These are phyloP conservation scores for Solanum hybrid DNA, from an alignment of 305 asterid genomes.

Conservation along the genomic window DNA sequence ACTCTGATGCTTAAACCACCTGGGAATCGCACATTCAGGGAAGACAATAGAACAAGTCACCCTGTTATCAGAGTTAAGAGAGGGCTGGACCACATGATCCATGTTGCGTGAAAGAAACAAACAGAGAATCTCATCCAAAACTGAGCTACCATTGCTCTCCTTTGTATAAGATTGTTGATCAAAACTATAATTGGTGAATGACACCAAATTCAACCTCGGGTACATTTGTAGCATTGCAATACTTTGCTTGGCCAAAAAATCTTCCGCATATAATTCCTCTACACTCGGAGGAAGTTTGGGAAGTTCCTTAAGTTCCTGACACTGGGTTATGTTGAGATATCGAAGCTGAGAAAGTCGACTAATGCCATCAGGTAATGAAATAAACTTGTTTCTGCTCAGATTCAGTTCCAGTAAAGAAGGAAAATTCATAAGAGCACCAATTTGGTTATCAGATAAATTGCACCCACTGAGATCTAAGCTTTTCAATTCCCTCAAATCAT, in stretches of 20 bases:
- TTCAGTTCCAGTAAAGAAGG: neutral
- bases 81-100: neutral
- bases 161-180: neutral
- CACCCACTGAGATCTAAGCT: neutral
- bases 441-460: neutral
- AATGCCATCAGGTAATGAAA: neutral
- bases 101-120: fast-evolving
- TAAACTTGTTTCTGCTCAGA: neutral
- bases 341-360: neutral
- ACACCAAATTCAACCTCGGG: neutral
- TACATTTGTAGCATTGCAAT: neutral
- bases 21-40: neutral
- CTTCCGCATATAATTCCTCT: neutral
- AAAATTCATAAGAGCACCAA: neutral
- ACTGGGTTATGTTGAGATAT: neutral
- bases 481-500: neutral
- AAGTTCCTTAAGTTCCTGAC: neutral
- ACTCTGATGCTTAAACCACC: neutral
- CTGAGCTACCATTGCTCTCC: neutral
- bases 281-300: neutral
- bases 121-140: neutral
- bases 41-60: neutral
- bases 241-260: neutral
- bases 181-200: neutral
- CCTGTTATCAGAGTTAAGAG: neutral